phyloP scores from a whole-genome alignment of 2,329 filamentous ascomycete genomes.

The Orbilia javanica region DNA sequence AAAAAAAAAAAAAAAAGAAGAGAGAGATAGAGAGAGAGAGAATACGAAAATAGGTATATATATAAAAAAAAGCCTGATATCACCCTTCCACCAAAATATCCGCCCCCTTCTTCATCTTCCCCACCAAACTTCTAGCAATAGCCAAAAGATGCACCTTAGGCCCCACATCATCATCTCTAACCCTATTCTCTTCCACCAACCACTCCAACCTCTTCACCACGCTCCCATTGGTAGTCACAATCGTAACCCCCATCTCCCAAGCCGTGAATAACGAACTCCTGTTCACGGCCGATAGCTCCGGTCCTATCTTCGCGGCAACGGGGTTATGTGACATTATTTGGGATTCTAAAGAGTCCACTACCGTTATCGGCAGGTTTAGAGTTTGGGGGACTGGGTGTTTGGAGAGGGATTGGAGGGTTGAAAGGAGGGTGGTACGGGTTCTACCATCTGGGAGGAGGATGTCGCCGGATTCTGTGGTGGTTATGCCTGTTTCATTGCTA shows the following conservation, averaged over 20 bases:
- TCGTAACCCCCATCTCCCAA: constrained; percentile 75
- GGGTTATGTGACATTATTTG: constrained; percentile 67
- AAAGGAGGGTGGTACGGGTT: constrained; percentile 59
- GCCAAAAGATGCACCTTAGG: constrained; percentile 76
- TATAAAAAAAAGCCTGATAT: neutral
- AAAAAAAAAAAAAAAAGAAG: too few species aligned
- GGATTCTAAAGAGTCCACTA: constrained; percentile 69
- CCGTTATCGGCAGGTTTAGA: constrained; percentile 71
- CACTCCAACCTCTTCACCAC: constrained; percentile 76
- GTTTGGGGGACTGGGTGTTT: constrained; percentile 65
- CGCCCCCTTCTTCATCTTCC: constrained; percentile 71
- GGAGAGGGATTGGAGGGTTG: constrained; percentile 65
- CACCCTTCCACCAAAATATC: constrained; percentile 27
- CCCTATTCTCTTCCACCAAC: constrained; percentile 70
- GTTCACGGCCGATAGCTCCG: constrained; percentile 73
- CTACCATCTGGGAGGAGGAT: constrained; percentile 18
- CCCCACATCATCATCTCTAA: constrained; percentile 69
- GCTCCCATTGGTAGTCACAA: constrained; percentile 78
- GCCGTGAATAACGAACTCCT: constrained; percentile 78
- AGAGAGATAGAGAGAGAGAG: too few species aligned
- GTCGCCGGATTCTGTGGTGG: neutral
- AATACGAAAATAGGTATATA: neutral
- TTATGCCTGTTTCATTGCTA: neutral
- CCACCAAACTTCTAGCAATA: constrained; percentile 75
- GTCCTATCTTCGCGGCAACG: constrained; percentile 66